These are phyloP conservation scores for Micromonas pusilla DNA, from an alignment of 139 green algal genomes.

Conservation along the genomic window DNA sequence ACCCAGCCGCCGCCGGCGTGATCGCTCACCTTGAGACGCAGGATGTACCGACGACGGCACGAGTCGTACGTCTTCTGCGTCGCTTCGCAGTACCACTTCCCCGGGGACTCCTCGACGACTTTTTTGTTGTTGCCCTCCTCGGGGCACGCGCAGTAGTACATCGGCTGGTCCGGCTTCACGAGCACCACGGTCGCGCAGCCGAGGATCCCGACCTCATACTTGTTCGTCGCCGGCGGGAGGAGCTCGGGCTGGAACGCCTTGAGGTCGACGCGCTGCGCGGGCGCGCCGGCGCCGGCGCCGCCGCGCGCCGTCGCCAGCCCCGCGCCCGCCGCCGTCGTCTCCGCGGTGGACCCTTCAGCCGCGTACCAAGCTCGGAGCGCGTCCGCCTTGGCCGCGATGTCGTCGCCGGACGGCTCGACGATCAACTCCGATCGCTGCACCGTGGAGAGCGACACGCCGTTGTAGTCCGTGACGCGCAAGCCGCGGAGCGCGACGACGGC, in stretches of 20 bases:
- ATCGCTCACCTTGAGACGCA: slow-evolving; percentile 23
- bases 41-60: slow-evolving; percentile 26
- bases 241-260: slow-evolving; percentile 30
- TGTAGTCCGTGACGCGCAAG: slow-evolving; percentile 36
- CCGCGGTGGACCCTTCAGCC: slow-evolving; percentile 35
- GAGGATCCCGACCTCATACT: background rate
- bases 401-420: slow-evolving; percentile 48
- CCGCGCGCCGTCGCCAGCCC: slow-evolving; percentile 37
- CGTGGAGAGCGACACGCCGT: slow-evolving; percentile 56
- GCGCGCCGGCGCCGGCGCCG: background rate
- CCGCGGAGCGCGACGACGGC: slow-evolving; percentile 13
- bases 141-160: slow-evolving; percentile 77
- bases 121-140: slow-evolving; percentile 74
- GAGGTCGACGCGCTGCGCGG: background rate
- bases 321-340: slow-evolving; percentile 47
- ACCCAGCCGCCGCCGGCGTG: background rate
- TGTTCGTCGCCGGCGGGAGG: slow-evolving; percentile 4
- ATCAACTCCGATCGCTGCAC: slow-evolving; percentile 38
- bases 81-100: slow-evolving; percentile 23
- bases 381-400: slow-evolving; percentile 24
- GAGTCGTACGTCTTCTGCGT: slow-evolving; percentile 21
- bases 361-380: slow-evolving; percentile 57
- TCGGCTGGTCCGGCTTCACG: slow-evolving; percentile 56
- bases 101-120: slow-evolving; percentile 40
- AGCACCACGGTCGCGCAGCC: slow-evolving; percentile 35